These are phyloP conservation scores for Rhipidocladum racemiflorum DNA, from an alignment of 176 grass and related monocot genomes.

Conservation along the genomic window DNA sequence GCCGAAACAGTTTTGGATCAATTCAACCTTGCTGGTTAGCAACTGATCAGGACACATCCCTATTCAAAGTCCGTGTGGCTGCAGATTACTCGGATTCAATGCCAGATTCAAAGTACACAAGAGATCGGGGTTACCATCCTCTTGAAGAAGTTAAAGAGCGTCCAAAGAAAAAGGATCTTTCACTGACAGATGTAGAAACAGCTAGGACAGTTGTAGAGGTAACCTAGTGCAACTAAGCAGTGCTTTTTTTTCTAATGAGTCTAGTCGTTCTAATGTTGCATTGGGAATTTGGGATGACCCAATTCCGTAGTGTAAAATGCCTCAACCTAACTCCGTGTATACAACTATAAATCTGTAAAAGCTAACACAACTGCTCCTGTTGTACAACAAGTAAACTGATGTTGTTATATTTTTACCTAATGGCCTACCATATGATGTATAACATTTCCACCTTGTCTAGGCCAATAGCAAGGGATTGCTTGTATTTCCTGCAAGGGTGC, in stretches of 20 bases:
- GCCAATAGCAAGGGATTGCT: constrained; percentile 83
- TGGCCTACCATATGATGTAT: neutral
- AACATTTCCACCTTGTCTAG: constrained; percentile 51
- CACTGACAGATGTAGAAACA: constrained; percentile 82
- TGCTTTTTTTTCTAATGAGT: neutral
- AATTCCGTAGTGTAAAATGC: neutral
- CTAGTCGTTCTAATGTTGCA: neutral
- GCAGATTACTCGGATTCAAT: constrained; percentile 91
- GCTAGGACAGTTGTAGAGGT: constrained; percentile 93
- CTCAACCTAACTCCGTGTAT: neutral
- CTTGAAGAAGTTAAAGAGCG: constrained; percentile 94
- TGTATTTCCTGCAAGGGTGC: constrained; percentile 85
- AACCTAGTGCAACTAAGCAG: constrained; percentile 28
- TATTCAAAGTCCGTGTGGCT: constrained; percentile 70
- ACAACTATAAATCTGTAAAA: neutral
- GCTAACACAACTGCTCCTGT: neutral
- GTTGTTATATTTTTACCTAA: constrained; percentile 1
- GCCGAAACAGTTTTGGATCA: constrained; percentile 64
- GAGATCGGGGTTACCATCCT: constrained; percentile 75
- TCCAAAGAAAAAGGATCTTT: constrained; percentile 71
- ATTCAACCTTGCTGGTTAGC: constrained; percentile 47
- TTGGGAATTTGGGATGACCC: neutral
- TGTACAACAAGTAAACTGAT: neutral
- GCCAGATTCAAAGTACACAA: constrained; percentile 70
- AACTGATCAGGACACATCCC: constrained; percentile 43